phyloP scores from a whole-genome alignment of 2,329 filamentous ascomycete genomes.

The Fusarium neocosmosporiellum region DNA sequence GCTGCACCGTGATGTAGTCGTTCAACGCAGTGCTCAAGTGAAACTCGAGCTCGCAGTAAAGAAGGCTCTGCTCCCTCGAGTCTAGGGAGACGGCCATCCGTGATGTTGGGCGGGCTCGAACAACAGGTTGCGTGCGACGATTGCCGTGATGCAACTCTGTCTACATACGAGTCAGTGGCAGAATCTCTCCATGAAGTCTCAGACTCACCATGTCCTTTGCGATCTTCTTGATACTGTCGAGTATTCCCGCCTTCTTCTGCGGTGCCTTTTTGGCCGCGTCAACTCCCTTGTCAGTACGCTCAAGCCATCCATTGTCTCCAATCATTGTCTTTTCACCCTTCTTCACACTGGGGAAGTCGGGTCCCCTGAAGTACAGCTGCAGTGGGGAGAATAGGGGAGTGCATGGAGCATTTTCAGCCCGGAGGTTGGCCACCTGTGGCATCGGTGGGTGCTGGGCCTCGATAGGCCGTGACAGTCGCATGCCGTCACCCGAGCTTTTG shows the following conservation, averaged over 20 bases:
- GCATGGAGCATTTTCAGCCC: slow-evolving; percentile 10
- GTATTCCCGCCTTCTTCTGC: slow-evolving; percentile 55
- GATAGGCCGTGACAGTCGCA: slow-evolving; percentile 22
- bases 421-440: slow-evolving; percentile 25
- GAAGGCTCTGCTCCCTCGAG: slow-evolving; percentile 66
- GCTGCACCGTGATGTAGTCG: slow-evolving; percentile 63
- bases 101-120: slow-evolving; percentile 44
- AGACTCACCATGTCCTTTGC: slow-evolving; percentile 64
- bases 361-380: slow-evolving; percentile 54
- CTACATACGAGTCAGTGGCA: slow-evolving; percentile 33
- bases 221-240: slow-evolving; percentile 62
- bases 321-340: slow-evolving; percentile 64
- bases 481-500: slow-evolving; percentile 45
- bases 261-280: slow-evolving; percentile 42
- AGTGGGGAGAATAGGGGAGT: slow-evolving; percentile 56
- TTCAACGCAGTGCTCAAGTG: slow-evolving; percentile 63
- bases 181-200: not conserved
- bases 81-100: slow-evolving; percentile 62
- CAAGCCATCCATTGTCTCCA: slow-evolving; percentile 68
- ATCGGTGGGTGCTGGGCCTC: slow-evolving; percentile 24
- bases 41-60: slow-evolving; percentile 70
- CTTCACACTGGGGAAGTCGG: slow-evolving; percentile 52
- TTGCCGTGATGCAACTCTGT: slow-evolving; percentile 52
- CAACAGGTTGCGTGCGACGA: slow-evolving; percentile 46
- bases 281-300: slow-evolving; percentile 51